Base-by-base conservation (phyloP, 352 stramenopile genomes). In the Peronosclerospora sorghi region DNA sequence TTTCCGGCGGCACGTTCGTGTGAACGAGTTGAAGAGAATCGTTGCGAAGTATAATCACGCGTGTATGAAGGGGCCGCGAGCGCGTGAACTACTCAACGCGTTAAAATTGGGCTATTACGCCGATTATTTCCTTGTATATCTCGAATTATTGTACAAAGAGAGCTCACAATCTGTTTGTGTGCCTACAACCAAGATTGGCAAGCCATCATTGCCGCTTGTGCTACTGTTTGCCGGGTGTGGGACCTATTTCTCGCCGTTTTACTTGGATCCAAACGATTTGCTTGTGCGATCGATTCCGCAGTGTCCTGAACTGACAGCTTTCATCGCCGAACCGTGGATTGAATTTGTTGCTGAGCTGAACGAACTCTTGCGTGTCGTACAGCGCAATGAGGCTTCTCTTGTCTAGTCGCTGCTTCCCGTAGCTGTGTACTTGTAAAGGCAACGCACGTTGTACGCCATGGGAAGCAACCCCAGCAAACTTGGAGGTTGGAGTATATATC, bases 321-420 rank as follows among this genome's bases (percentile, higher is more conserved):
- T 90, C 47, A 90, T 90, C 36, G 78, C 87, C 41, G 78, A 87
- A 21, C 73, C 68, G 34, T 90, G 74, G 75, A 75, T 90, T 52
- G 71, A 86, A 60, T 83, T 90, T 49, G 76, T 90, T 30, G 75
- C 74, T 0, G 78, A 90, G 41, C 52, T 90, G 0, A 90, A 90
- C 39, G 72, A 78, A 28, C 39, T 90, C 4, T 48, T 90, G 24
- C 74, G 78, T 3, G 61, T 86, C 9, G 75, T 90, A 13, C 59
- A 76, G 29, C 66, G 70, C n/a, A 56, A 83, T 20, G 64, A 76
- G 46, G 46, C 51, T 41, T 61, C 47, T 8, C 43, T 83, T 9
- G 61, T 83, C 9, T 60, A 81, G 40, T 75, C 71, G 18, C 65
- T 88, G 1, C 51, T 80, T 34, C 70, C 71, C 18, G 75, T 84